These are phyloP conservation scores for Coemansia erecta DNA, from an alignment of 192 early-diverging fungal genomes.

Conservation along the genomic window DNA sequence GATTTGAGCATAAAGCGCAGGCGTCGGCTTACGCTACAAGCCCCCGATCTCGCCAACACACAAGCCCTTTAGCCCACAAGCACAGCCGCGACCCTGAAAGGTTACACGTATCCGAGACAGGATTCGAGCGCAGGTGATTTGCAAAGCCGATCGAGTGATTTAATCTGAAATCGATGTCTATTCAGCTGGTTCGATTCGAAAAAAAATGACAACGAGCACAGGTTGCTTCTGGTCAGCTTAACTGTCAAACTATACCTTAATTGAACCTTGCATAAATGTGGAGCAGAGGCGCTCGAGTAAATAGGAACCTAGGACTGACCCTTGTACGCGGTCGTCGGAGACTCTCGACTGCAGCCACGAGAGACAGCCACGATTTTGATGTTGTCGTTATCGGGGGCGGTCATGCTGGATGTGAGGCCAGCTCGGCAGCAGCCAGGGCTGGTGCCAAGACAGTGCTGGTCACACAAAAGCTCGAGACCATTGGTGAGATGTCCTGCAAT, in stretches of 20 bases:
- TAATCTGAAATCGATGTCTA: not conserved
- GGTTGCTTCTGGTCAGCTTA: not conserved
- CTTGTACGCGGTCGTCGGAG: not conserved
- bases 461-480: constrained; percentile 73
- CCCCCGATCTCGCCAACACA: too few relatives aligned
- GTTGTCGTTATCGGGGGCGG: constrained; percentile 83
- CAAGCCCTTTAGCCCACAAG: too few relatives aligned
- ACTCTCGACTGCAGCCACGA: not conserved
- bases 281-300: too few relatives aligned
- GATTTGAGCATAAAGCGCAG: too few relatives aligned
- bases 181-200: not conserved
- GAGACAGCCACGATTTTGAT: constrained; percentile 49
- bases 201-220: not conserved
- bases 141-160: not conserved
- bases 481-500: constrained; percentile 88
- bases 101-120: too few relatives aligned
- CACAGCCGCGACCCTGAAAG: too few relatives aligned
- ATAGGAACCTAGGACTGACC: too few relatives aligned
- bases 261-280: not conserved
- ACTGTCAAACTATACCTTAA: not conserved
- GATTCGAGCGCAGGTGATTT: too few relatives aligned
- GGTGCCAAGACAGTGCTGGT: constrained; percentile 71
- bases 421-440: constrained; percentile 70
- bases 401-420: constrained; percentile 81
- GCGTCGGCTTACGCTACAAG: too few relatives aligned